These are phyloP conservation scores for Alternaria novae-zelandiae DNA, from an alignment of 2,329 filamentous ascomycete species.

Conservation along the genomic window DNA sequence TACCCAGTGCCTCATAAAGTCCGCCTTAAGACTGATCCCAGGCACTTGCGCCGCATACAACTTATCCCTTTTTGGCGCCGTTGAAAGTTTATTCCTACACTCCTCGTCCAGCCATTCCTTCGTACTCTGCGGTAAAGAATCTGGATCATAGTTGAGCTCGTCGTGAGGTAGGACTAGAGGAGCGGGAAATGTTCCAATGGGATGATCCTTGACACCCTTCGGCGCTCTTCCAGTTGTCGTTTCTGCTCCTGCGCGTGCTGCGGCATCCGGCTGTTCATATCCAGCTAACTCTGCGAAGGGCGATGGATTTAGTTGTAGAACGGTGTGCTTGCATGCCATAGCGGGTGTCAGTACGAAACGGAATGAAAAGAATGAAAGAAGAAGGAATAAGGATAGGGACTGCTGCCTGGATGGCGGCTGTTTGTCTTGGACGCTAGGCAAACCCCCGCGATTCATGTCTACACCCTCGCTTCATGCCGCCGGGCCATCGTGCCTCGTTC, in stretches of 20 bases:
- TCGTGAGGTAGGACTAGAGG: constrained; percentile 67
- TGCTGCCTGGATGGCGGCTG: not conserved
- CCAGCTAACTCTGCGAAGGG: constrained; percentile 44
- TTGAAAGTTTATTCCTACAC: constrained; percentile 58
- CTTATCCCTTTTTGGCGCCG: constrained; percentile 46
- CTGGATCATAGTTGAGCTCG: constrained; percentile 62
- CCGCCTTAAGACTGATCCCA: constrained; percentile 44
- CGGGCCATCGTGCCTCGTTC: not conserved
- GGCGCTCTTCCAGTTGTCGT: constrained; percentile 16
- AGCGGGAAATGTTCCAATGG: constrained; percentile 57
- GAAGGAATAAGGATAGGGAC: not conserved
- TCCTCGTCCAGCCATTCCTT: constrained; percentile 56
- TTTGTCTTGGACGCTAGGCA: not conserved
- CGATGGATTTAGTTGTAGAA: constrained; percentile 35
- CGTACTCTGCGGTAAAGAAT: constrained; percentile 60
- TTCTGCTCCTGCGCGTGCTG: constrained; percentile 31
- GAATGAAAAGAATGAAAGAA: not conserved
- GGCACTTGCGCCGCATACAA: constrained; percentile 63
- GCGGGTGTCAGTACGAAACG: not conserved
- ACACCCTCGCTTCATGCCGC: not conserved
- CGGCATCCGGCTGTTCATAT: constrained; percentile 37
- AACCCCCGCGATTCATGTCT: not conserved
- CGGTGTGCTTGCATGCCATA: constrained; percentile 9
- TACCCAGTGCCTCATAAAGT: constrained; percentile 54
- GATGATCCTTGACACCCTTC: not conserved